phyloP scores from a whole-genome alignment of 140 eudicot genomes.

The Flaveria floridana region DNA sequence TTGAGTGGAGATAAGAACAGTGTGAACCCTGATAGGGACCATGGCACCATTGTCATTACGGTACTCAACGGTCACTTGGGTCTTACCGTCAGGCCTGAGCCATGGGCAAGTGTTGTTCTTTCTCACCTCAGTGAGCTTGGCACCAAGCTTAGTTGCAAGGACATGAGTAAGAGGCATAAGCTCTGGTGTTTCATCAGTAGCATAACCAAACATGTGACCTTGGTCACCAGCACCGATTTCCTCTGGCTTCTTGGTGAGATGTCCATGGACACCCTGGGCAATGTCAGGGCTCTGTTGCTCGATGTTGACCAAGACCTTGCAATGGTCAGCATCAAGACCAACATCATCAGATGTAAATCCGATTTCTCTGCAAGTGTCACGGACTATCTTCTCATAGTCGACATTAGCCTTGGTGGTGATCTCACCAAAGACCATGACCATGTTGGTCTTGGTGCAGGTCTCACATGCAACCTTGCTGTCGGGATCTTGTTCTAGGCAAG shows the following conservation, averaged over 20 bases:
- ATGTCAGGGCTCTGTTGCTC: conserved; percentile 59
- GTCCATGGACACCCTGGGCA: conserved; percentile 64
- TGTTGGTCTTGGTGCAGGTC: conserved; percentile 63
- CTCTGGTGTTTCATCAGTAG: conserved; percentile 59
- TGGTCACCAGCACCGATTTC: conserved; percentile 64
- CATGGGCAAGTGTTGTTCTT: conserved; percentile 63
- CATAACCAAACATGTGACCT: conserved; percentile 68
- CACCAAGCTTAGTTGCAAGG: conserved; percentile 63
- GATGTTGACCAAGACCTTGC: conserved; percentile 59
- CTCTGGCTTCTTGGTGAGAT: conserved; percentile 60
- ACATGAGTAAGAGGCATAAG: conserved; percentile 65
- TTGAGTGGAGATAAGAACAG: conserved; percentile 61
- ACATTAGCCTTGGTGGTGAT: conserved; percentile 63
- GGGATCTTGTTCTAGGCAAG: conserved; percentile 61
- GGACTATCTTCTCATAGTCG: conserved; percentile 60
- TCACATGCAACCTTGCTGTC: conserved; percentile 66
- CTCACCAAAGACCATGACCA: conserved; percentile 71
- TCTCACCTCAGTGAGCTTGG: conserved; percentile 63
- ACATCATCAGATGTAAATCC: conserved; percentile 60
- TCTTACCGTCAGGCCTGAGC: conserved; percentile 66
- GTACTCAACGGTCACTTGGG: conserved; percentile 65
- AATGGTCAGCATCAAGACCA: conserved; percentile 61
- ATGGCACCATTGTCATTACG: conserved; percentile 55
- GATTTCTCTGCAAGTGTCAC: conserved; percentile 62
- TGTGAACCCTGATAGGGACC: conserved; percentile 68